Evolutionary conservation across 31 red algal species (phyloP).

Genomic region (Odonthalia washingtoniensis): DNA sequence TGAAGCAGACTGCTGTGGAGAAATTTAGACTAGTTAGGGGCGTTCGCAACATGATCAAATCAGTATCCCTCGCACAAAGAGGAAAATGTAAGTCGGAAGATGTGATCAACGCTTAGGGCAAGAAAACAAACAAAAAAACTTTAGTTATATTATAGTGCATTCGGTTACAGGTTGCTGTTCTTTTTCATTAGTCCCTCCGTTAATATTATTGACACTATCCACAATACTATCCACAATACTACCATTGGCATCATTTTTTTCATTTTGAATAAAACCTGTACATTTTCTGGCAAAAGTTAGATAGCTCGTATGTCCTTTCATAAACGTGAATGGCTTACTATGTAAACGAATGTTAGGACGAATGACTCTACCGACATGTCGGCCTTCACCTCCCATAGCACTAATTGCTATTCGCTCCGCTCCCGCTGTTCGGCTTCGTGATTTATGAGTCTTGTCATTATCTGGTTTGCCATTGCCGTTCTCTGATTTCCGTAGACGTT

Average conservation of each 20-base stretch:
- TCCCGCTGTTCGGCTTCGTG: background rate
- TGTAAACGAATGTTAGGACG: slow-evolving; percentile 30
- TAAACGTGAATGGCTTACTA: slow-evolving; percentile 42
- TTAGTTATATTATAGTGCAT: no score
- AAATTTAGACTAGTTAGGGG: background rate
- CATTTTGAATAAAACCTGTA: background rate
- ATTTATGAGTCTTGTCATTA: background rate
- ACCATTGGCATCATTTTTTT: no score
- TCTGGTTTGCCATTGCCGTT: background rate
- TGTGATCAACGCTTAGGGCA: background rate
- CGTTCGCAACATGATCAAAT: background rate
- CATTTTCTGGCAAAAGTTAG: slow-evolving; percentile 73
- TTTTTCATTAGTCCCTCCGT: no score
- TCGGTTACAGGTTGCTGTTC: no score
- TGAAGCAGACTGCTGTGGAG: background rate
- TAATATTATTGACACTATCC: no score
- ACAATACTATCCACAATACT: no score
- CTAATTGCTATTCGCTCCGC: slow-evolving; percentile 17
- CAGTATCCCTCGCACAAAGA: background rate
- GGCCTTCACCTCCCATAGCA: background rate
- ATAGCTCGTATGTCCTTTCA: slow-evolving; percentile 89
- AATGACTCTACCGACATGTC: slow-evolving; percentile 56
- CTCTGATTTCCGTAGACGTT: background rate
- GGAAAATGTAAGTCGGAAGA: background rate
- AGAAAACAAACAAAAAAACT: no score